phyloP scores from a whole-genome alignment of 2,329 filamentous ascomycete genomes.

The Leptographium lundbergii region DNA sequence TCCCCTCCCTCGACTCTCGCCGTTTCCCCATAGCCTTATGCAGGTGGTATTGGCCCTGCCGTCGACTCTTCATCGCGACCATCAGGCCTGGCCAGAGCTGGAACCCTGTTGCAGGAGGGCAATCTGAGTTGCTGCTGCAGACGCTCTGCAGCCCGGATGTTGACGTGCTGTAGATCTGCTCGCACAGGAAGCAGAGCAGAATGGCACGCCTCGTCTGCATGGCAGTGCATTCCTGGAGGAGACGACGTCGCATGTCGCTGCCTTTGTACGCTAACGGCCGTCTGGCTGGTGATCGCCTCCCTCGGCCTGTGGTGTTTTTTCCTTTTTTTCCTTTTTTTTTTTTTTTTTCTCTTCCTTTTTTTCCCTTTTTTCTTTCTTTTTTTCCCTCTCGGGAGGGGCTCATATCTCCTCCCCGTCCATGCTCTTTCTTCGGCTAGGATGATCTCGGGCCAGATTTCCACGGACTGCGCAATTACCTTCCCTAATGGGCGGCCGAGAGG shows the following conservation, averaged over 20 bases:
- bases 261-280: not conserved
- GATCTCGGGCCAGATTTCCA: not conserved
- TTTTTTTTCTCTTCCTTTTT: not conserved
- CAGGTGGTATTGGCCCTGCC: not conserved
- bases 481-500: not conserved
- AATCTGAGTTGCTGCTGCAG: not conserved
- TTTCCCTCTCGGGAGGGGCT: not conserved
- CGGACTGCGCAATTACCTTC: not conserved
- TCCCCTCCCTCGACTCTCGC: not conserved
- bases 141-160: slow-evolving; percentile 1
- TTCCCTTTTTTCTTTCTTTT: not conserved
- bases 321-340: no score
- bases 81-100: not conserved
- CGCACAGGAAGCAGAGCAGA: not conserved
- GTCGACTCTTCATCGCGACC: not conserved
- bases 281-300: not conserved
- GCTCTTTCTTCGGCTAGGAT: not conserved
- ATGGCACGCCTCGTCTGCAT: not conserved
- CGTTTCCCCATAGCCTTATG: not conserved
- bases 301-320: not conserved
- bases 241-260: not conserved
- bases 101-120: not conserved
- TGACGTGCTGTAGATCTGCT: not conserved
- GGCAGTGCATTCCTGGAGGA: not conserved
- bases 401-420: not conserved